Percentiles rank a stretch among this genome's conserved stretches.
These are phyloP conservation scores for Zasmidium cellare DNA, from an alignment of 2,329 filamentous ascomycete genomes.

Conservation along the genomic window DNA sequence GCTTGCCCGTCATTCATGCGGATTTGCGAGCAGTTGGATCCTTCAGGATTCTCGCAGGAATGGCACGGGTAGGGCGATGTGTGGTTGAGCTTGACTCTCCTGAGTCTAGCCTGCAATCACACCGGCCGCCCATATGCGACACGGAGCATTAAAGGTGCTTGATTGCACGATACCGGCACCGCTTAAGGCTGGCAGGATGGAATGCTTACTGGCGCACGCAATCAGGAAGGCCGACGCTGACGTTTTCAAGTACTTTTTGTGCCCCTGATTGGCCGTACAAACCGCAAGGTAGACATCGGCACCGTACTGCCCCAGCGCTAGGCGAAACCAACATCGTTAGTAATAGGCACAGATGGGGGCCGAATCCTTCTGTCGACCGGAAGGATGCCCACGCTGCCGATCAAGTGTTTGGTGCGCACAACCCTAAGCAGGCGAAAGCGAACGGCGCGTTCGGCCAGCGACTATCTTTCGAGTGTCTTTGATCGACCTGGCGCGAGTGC, in stretches of 20 bases:
- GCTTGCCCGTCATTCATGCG: conserved; percentile 3
- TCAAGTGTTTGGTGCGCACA: conserved; percentile 1
- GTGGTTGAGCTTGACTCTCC: conserved; percentile 4
- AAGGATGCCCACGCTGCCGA: conserved; percentile 18
- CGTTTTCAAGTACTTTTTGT: neutral
- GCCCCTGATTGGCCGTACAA: conserved; percentile 2
- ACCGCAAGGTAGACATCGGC: neutral
- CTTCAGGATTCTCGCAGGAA: conserved; percentile 16
- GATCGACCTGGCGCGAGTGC: neutral
- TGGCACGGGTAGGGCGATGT: conserved; percentile 20
- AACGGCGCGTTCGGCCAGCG: neutral
- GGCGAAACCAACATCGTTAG: conserved; percentile 7
- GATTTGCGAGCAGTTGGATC: conserved; percentile 11
- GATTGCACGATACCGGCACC: conserved; percentile 6
- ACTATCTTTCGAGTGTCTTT: neutral
- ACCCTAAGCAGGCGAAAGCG: neutral
- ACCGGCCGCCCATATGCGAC: conserved; percentile 8
- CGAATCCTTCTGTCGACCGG: conserved; percentile 4
- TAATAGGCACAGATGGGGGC: conserved; percentile 14
- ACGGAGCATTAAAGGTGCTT: conserved; percentile 15
- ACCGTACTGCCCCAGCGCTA: conserved; percentile 3
- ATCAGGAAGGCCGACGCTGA: conserved; percentile 7
- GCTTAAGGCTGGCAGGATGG: conserved; percentile 5
- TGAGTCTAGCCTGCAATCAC: conserved; percentile 11
- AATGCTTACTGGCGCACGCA: conserved; percentile 5